Evolutionary conservation across 2,329 filamentous ascomycete genomes (phyloP).

Genomic region (Botrytis galanthina): DNA sequence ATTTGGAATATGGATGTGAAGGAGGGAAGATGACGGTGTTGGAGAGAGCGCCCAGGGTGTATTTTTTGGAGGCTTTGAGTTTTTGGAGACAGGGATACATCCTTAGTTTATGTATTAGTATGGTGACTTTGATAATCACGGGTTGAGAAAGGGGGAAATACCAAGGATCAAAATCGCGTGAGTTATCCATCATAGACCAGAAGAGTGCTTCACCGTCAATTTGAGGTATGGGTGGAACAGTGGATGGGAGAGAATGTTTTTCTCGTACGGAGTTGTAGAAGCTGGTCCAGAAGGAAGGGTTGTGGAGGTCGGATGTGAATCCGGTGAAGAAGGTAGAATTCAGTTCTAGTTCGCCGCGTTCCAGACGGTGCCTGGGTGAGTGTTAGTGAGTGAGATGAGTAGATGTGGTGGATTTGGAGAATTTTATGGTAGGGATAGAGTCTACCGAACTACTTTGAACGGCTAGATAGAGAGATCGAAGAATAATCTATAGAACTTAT

Average conservation of each 20-base stretch:
- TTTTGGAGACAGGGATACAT: constrained; percentile 80
- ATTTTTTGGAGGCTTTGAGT: constrained; percentile 62
- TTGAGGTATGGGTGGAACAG: constrained; percentile 61
- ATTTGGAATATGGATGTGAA: constrained; percentile 58
- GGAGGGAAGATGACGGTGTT: constrained; percentile 88
- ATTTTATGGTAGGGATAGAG: no score
- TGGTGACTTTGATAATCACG: not conserved
- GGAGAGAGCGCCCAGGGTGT: constrained; percentile 76
- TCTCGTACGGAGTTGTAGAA: constrained; percentile 51
- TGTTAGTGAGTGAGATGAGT: not conserved
- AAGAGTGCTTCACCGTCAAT: constrained; percentile 81
- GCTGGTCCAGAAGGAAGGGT: constrained; percentile 63
- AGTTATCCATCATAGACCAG: constrained; percentile 82
- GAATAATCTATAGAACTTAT: no score
- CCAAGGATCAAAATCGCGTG: constrained; percentile 69
- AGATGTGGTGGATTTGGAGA: no score
- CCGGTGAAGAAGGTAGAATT: constrained; percentile 71
- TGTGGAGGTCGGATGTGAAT: constrained; percentile 73
- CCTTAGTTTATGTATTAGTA: constrained; percentile 39
- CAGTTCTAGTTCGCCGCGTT: constrained; percentile 77
- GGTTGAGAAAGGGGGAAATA: not conserved
- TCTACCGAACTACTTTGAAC: no score
- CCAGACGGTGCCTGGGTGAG: constrained; percentile 61
- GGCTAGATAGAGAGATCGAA: no score
- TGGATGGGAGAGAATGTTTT: constrained; percentile 41